Evolutionary conservation across 2,329 filamentous ascomycete species (phyloP).

Genomic region (Paraconiothyrium sp.): DNA sequence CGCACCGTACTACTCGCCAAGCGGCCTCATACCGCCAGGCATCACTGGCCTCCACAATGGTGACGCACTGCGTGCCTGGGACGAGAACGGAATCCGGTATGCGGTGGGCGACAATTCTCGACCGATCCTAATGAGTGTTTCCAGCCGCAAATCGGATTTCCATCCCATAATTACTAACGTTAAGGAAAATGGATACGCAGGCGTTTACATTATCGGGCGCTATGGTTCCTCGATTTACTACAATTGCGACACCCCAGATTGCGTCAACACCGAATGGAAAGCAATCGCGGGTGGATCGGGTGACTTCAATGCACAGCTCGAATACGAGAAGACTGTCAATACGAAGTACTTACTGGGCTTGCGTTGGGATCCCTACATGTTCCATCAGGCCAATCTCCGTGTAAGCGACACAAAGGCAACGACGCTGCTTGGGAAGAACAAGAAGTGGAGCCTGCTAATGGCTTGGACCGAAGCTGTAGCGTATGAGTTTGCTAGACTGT

Average conservation of each 20-base stretch:
- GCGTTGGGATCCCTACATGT: constrained; percentile 64
- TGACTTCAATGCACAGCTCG: constrained; percentile 60
- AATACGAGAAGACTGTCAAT: constrained; percentile 61
- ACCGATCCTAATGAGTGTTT: constrained; percentile 58
- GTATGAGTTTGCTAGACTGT: constrained; percentile 61
- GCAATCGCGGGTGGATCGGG: constrained; percentile 63
- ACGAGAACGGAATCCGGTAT: constrained; percentile 64
- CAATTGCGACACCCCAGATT: constrained; percentile 65
- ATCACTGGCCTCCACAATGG: constrained; percentile 71
- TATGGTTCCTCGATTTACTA: constrained; percentile 70
- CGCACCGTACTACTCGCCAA: constrained; percentile 58
- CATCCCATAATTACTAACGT: constrained; percentile 64
- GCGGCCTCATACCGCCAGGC: constrained; percentile 67
- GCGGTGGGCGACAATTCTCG: constrained; percentile 70
- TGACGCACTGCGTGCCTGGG: constrained; percentile 66
- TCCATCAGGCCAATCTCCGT: constrained; percentile 68
- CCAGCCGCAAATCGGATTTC: constrained; percentile 45
- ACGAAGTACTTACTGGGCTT: constrained; percentile 64
- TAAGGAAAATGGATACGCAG: constrained; percentile 61
- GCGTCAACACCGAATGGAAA: constrained; percentile 66
- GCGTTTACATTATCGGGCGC: constrained; percentile 64
- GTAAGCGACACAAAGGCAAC: constrained; percentile 56
- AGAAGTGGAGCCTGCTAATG: constrained; percentile 61
- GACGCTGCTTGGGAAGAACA: constrained; percentile 57
- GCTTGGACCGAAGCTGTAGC: constrained; percentile 65